Evolutionary conservation across 2,329 filamentous ascomycete species (phyloP).

Genomic region (Pestalotiopsis sp.): DNA sequence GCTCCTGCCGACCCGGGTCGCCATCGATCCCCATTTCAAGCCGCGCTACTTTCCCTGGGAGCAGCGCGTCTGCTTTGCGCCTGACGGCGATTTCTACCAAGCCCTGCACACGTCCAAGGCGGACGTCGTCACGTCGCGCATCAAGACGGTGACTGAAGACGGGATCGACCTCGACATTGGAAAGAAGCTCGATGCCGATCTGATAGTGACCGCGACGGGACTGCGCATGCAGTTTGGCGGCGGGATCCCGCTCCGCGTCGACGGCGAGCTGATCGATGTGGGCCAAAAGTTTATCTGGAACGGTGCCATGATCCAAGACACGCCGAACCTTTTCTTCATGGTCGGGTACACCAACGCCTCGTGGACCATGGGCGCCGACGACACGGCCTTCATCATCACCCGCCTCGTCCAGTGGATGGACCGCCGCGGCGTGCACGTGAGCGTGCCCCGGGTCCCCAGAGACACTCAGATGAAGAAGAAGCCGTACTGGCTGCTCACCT

Average conservation of each 20-base stretch:
- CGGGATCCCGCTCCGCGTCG: slow-evolving; percentile 52
- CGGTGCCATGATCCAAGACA: slow-evolving; percentile 64
- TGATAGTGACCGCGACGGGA: slow-evolving; percentile 71
- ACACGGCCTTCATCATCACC: slow-evolving; percentile 47
- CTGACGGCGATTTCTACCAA: slow-evolving; percentile 58
- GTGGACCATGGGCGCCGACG: slow-evolving; percentile 69
- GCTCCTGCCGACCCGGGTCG: slow-evolving; percentile 55
- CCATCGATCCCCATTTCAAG: slow-evolving; percentile 64
- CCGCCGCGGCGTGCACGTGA: not conserved
- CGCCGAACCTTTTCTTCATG: slow-evolving; percentile 64
- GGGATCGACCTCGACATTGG: slow-evolving; percentile 51
- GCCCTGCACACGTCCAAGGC: slow-evolving; percentile 46
- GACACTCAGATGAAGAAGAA: not conserved
- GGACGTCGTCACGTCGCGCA: slow-evolving; percentile 52
- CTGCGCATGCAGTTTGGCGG: slow-evolving; percentile 61
- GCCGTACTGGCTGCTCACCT: slow-evolving; percentile 4
- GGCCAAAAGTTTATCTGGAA: slow-evolving; percentile 62
- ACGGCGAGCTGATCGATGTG: slow-evolving; percentile 51
- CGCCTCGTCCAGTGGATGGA: slow-evolving; percentile 53
- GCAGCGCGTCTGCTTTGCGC: slow-evolving; percentile 73
- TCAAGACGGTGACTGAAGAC: slow-evolving; percentile 49
- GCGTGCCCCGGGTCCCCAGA: not conserved
- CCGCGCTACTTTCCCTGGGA: slow-evolving; percentile 69
- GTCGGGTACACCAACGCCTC: slow-evolving; percentile 67
- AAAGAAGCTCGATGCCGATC: slow-evolving; percentile 58